Percentiles rank a stretch among this genome's conserved stretches.
phyloP scores from a whole-genome alignment of 2,329 filamentous ascomycete genomes.

The Diaporthe ilicicola region DNA sequence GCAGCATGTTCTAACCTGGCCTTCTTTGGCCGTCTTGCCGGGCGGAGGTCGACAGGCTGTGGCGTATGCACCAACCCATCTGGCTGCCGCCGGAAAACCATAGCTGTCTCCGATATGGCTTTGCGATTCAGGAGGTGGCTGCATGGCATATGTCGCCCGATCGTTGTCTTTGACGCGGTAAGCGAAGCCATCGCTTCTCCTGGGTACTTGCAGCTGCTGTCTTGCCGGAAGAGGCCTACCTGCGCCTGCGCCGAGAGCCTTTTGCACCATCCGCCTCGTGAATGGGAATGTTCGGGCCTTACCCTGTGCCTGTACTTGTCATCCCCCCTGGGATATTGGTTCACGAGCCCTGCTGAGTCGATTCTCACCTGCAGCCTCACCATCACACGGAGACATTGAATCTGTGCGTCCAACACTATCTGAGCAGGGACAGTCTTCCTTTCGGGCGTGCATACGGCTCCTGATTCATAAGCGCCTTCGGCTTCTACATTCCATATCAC shows the following conservation, averaged over 20 bases:
- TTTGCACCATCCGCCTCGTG: neutral
- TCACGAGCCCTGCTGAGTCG: neutral
- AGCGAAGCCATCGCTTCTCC: conserved; percentile 30
- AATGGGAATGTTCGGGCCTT: neutral
- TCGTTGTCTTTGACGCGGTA: neutral
- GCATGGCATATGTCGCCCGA: neutral
- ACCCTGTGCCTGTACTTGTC: neutral
- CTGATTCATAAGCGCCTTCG: neutral
- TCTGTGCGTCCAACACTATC: neutral
- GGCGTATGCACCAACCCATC: neutral
- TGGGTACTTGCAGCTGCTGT: conserved; percentile 13
- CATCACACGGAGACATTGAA: neutral
- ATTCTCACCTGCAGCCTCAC: neutral
- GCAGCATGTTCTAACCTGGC: neutral
- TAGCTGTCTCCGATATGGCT: conserved; percentile 13
- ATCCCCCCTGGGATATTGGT: neutral
- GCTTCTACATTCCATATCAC: neutral
- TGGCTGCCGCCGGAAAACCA: neutral
- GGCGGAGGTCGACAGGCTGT: neutral
- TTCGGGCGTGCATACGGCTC: neutral
- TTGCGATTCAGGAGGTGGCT: conserved; percentile 2
- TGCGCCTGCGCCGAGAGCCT: neutral
- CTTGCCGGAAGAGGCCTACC: conserved; percentile 12
- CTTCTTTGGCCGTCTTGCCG: neutral
- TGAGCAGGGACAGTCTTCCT: neutral